A percentile compares a stretch with the other conserved stretches of the same genome.
Conservation (phyloP, 2,329 filamentous ascomycete genomes). For the Orbilia blumenaviensis region DNA sequence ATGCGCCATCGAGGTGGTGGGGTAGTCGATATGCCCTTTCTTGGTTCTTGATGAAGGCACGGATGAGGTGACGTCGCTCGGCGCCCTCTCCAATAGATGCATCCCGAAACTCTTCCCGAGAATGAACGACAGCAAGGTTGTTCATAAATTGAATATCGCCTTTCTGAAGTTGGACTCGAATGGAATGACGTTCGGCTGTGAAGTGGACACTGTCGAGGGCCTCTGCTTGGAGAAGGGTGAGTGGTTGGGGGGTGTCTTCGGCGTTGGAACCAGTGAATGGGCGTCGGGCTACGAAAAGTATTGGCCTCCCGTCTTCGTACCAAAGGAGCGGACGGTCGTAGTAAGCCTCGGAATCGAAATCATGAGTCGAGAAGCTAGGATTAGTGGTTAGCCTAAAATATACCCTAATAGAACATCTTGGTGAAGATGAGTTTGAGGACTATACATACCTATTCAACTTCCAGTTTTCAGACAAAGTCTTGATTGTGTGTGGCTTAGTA, state of each 20-base stretch:
- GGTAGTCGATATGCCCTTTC: conserved; percentile 63
- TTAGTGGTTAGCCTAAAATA: background rate
- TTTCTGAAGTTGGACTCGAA: conserved; percentile 61
- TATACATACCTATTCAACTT: conserved; percentile 63
- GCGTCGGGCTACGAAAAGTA: conserved; percentile 71
- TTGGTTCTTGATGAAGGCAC: conserved; percentile 64
- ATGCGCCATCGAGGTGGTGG: conserved; percentile 61
- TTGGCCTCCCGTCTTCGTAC: conserved; percentile 66
- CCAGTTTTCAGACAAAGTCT: conserved; percentile 66
- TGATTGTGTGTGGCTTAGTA: conserved; percentile 67
- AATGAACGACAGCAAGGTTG: conserved; percentile 65
- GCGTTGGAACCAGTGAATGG: conserved; percentile 69
- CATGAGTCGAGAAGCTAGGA: conserved; percentile 38
- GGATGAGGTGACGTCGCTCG: conserved; percentile 62
- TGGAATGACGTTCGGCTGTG: conserved; percentile 60
- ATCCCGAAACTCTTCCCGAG: conserved; percentile 63
- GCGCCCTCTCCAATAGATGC: conserved; percentile 27
- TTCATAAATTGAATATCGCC: conserved; percentile 65
- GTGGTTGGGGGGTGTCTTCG: conserved; percentile 66
- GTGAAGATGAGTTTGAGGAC: too few species aligned
- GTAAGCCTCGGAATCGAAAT: conserved; percentile 56
- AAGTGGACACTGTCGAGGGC: conserved; percentile 64
- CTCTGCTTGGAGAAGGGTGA: conserved; percentile 63
- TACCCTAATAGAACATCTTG: background rate
- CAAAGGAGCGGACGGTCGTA: conserved; percentile 67